Base-by-base conservation (phyloP, 768 basidiomycete genomes). In the Pluteus cervinus region DNA sequence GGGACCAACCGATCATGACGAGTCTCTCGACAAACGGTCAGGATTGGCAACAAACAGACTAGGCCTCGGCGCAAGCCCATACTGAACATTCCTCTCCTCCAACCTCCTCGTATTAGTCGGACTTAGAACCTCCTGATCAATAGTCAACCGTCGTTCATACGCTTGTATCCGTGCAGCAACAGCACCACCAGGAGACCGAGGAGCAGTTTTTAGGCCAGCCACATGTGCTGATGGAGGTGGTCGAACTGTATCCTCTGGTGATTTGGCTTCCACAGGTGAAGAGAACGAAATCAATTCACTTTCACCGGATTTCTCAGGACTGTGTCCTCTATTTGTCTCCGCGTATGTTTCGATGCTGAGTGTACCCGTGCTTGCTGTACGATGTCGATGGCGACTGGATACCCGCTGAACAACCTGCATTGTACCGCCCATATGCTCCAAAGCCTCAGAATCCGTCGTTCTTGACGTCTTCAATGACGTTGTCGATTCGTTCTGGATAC, bases 21-120 rank as follows among this genome's bases (percentile, higher is more conserved):
- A n/a, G n/a, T n/a, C n/a, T n/a, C n/a, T n/a, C n/a, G n/a, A n/a
- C n/a, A n/a, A n/a, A n/a, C n/a, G n/a, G 49, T 82, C 79, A 12
- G 86, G 85, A 57, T 89, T 88, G 16, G 82, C 81, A 36, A 89
- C 68, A 47, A 75, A 88, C 21, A 89, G 64, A 44, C 75, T 75
- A 14, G 73, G 59, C 42, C 73, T 69, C 16, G 76, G 75, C 24
- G 69, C 78, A 23, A 87, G 67, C 9, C 83, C 84, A 53, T 87
- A 88, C 18, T 72, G 66, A 24, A 61, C 57, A 36, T 61, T 58
- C 50, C 59, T 67, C 42, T 61, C 33, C 61, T 51, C 40, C 57
- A 55, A 49, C 67, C 69, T 49, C 73, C 56, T 68, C 14, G 64
- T 69, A 47, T 67, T 72, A 35, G 53, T 58, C 23, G 60, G 54